Evolutionary conservation across 164 flowering plant species (phyloP).

Genomic region (Annona squamosa): DNA sequence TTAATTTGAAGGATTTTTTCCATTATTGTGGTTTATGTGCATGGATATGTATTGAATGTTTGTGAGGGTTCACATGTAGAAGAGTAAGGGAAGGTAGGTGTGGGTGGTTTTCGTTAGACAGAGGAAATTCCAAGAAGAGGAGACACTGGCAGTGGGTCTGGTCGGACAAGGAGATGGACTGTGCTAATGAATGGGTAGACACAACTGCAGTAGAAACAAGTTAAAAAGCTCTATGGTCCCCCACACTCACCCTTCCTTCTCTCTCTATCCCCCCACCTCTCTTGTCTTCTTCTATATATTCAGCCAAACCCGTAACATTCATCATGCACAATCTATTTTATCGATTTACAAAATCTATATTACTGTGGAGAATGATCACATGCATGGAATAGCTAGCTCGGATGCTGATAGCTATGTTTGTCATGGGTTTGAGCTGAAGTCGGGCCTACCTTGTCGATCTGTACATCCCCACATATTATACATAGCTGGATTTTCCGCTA

Average conservation of each 20-base stretch:
- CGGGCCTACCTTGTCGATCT: too few species aligned
- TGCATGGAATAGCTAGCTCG: not conserved
- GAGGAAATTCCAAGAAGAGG: not conserved
- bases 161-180: constrained; percentile 1
- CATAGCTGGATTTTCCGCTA: too few species aligned
- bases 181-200: not conserved
- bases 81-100: not conserved
- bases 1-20: too few species aligned
- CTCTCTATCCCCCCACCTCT: not conserved
- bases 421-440: too few species aligned
- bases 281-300: not conserved
- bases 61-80: too few species aligned
- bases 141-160: not conserved
- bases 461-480: too few species aligned
- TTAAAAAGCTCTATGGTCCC: constrained; percentile 1
- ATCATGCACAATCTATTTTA: not conserved
- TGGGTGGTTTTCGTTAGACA: not conserved
- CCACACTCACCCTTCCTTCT: not conserved
- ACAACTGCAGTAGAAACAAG: not conserved
- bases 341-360: not conserved
- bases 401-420: not conserved
- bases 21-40: too few species aligned
- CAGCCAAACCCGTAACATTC: not conserved
- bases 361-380: not conserved
- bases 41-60: too few species aligned